phyloP scores from a whole-genome alignment of 176 grass and related monocot genomes.

The Cenchrus purpureus region DNA sequence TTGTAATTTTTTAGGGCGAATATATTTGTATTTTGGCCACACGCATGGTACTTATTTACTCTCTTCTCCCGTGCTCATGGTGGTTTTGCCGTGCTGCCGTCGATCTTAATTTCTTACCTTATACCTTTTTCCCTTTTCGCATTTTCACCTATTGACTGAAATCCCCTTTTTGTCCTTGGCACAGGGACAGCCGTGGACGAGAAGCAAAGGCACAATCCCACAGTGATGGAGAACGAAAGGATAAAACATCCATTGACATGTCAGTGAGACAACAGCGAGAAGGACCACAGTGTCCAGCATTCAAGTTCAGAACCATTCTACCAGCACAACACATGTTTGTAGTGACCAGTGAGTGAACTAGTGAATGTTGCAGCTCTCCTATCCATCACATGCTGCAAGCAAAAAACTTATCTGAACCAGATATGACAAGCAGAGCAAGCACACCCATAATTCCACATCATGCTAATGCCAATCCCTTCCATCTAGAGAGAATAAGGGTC shows the following conservation, averaged over 20 bases:
- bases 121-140: neutral
- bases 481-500: conserved; percentile 12
- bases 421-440: neutral
- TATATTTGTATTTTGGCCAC: neutral
- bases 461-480: neutral
- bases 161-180: neutral
- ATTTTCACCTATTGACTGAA: neutral
- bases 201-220: conserved; percentile 35
- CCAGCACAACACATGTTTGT: neutral
- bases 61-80: neutral
- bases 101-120: too few relatives aligned
- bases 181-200: conserved; percentile 8
- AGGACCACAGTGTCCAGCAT: conserved; percentile 3
- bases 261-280: neutral
- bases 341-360: neutral
- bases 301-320: neutral
- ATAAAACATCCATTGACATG: neutral
- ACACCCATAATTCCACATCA: neutral
- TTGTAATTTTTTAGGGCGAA: too few relatives aligned
- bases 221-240: neutral
- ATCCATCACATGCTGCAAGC: neutral
- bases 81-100: too few relatives aligned
- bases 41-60: neutral
- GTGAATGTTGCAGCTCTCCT: neutral
- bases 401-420: neutral